These are phyloP conservation scores for Leccinum variicolor DNA, from an alignment of 768 basidiomycete genomes.

Conservation along the genomic window DNA sequence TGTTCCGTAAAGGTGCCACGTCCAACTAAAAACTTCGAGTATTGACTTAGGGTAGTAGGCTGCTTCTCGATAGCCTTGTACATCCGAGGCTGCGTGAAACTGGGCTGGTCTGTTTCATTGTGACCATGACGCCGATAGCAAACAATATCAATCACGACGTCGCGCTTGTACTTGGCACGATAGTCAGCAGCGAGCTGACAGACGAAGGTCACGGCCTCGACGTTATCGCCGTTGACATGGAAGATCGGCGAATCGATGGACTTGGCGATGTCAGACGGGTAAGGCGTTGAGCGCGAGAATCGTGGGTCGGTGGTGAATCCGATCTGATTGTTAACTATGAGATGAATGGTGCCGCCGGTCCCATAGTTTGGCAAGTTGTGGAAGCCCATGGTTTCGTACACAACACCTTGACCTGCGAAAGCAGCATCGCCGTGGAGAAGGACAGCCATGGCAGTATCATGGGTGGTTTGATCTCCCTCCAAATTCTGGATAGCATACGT, in stretches of 20 bases:
- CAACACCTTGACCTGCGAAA: constrained; percentile 96
- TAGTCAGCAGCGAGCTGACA: constrained; percentile 98
- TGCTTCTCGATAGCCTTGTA: constrained; percentile 96
- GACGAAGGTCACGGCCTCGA: constrained; percentile 97
- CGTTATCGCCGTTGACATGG: constrained; percentile 99
- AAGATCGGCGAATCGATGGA: constrained; percentile 98
- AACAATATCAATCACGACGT: constrained; percentile 97
- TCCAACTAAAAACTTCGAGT: constrained; percentile 85
- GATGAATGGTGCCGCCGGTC: constrained; percentile 95
- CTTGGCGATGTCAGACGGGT: constrained; percentile 97
- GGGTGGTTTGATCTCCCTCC: constrained; percentile 77
- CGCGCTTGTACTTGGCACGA: constrained; percentile 97
- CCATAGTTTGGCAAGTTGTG: constrained; percentile 94
- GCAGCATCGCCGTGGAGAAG: constrained; percentile 97
- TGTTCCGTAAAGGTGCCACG: constrained; percentile 93
- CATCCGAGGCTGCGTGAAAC: constrained; percentile 98
- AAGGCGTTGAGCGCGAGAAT: constrained; percentile 95
- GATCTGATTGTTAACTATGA: constrained; percentile 99
- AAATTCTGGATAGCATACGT: constrained; percentile 97
- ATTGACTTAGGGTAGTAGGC: constrained; percentile 86
- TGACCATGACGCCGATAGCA: constrained; percentile 99
- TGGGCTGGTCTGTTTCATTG: constrained; percentile 98
- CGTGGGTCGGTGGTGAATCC: constrained; percentile 99
- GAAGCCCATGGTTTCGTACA: constrained; percentile 99
- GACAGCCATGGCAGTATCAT: constrained; percentile 89